These are phyloP conservation scores for Scedosporium dehoogii DNA, from an alignment of 2,329 filamentous ascomycete genomes.

Conservation along the genomic window DNA sequence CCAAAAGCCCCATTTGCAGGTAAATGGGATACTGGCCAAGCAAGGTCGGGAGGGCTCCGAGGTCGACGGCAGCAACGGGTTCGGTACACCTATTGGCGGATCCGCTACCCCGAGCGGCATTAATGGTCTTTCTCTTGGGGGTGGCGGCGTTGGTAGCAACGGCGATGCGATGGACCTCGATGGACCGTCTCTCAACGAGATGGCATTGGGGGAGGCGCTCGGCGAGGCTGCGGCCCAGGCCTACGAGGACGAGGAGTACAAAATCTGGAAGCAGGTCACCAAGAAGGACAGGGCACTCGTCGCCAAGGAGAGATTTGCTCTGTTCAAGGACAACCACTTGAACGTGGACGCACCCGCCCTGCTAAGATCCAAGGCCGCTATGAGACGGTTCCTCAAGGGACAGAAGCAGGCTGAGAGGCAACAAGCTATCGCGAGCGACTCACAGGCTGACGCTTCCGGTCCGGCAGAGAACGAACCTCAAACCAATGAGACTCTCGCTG, in stretches of 20 bases:
- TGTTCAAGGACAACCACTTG: slow-evolving; percentile 77
- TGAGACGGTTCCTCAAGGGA: slow-evolving; percentile 78
- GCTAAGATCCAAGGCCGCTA: slow-evolving; percentile 73
- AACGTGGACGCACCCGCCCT: slow-evolving; percentile 83
- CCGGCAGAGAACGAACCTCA: slow-evolving; percentile 3
- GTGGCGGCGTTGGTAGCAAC: slow-evolving; percentile 55
- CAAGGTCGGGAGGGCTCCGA: slow-evolving; percentile 66
- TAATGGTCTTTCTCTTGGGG: slow-evolving; percentile 41
- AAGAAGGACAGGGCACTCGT: slow-evolving; percentile 87
- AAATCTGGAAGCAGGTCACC: slow-evolving; percentile 97
- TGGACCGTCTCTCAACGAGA: slow-evolving; percentile 57
- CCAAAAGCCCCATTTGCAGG: slow-evolving; percentile 60
- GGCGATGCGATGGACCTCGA: slow-evolving; percentile 83
- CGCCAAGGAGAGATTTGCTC: slow-evolving; percentile 73
- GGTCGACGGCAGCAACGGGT: slow-evolving; percentile 74
- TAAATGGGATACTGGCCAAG: slow-evolving; percentile 53
- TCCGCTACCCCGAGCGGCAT: slow-evolving; percentile 66
- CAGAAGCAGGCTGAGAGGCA: slow-evolving; percentile 39
- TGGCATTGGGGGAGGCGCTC: slow-evolving; percentile 53
- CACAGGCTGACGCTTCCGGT: slow-evolving; percentile 27
- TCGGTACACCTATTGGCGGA: slow-evolving; percentile 66
- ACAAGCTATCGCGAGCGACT: slow-evolving; percentile 4
- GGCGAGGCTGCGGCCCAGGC: slow-evolving; percentile 62
- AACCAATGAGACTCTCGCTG: slow-evolving; percentile 66
- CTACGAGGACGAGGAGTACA: slow-evolving; percentile 89